Base-by-base conservation (phyloP, 306 rosid species). In the Senna tora region DNA sequence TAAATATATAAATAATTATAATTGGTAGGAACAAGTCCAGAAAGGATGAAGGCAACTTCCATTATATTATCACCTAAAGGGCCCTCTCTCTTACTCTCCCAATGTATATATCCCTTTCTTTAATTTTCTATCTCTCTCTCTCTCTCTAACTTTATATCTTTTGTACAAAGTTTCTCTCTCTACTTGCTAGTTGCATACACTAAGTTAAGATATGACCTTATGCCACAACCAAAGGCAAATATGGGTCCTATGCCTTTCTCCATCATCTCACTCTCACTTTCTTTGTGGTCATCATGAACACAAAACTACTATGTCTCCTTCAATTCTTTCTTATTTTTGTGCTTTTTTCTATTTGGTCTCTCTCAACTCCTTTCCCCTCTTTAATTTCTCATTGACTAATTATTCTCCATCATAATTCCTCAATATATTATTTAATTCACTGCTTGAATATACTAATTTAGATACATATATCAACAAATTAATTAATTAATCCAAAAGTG, bases 1-100 rank as follows among this genome's bases (percentile, higher is more conserved):
- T n/a, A n/a, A n/a, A n/a, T 46, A 46, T 15, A 46, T 11, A 43
- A 2, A 46, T 46, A 50, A 1, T 16, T n/a, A n/a, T 50, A n/a
- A 17, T 9, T 75, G 79, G 87, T 77, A 72, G 83, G 75, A 82
- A 68, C 83, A 76, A 71, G 30, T 84, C 91, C 91, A 89, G 89
- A 74, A 83, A 82, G 87, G 95, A 84, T 84, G 95, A 84, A 74
- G 84, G 89, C 86, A 76, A 84, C 95, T 76, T 84, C 88, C 89
- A 84, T 80, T 82, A 89, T 82, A 25, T 7, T 7, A 36, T 36
- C 67, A 70, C 75, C 51, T 33, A 68, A 60, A 59, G 89, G 93
- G 51, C 50, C 93, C 83, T 68, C 65, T 53, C 36, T n/a, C 47
- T n/a, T 2, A 0, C 75, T 17, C 7, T 63, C 75, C 54, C 61